These are phyloP conservation scores for Coniochaeta sp. DNA, from an alignment of 2,329 filamentous ascomycete species.

Conservation along the genomic window DNA sequence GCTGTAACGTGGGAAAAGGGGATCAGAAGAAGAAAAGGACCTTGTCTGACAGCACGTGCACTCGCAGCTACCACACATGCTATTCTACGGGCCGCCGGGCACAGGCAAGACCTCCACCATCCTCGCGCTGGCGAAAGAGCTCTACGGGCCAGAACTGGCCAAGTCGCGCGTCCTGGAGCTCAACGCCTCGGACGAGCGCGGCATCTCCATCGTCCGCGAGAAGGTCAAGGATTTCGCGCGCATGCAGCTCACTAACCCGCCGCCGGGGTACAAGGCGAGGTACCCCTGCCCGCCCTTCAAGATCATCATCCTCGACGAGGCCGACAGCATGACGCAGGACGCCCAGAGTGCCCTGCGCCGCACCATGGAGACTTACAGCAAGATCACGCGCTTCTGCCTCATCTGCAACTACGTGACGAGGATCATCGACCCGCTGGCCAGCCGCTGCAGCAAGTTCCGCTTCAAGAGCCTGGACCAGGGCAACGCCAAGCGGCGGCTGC, in stretches of 20 bases:
- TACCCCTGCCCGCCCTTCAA: conserved; percentile 98
- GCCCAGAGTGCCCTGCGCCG: conserved; percentile 86
- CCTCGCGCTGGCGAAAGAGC: conserved; percentile 91
- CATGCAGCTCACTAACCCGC: conserved; percentile 83
- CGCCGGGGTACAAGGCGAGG: conserved; percentile 57
- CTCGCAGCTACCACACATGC: conserved; percentile 83
- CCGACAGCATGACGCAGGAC: conserved; percentile 98
- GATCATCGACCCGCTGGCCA: conserved; percentile 94
- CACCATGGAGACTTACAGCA: conserved; percentile 97
- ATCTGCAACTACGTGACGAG: conserved; percentile 98
- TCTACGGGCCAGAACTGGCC: conserved; percentile 92
- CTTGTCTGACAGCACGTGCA: conserved; percentile 1
- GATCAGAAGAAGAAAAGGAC: background rate
- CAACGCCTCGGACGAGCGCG: conserved; percentile 97
- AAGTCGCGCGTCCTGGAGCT: conserved; percentile 94
- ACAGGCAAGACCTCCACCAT: conserved; percentile 98
- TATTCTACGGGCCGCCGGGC: conserved; percentile 96
- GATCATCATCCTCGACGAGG: conserved; percentile 97
- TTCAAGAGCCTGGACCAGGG: conserved; percentile 93
- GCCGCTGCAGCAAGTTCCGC: conserved; percentile 89
- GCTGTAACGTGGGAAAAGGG: background rate
- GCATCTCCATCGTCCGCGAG: conserved; percentile 92
- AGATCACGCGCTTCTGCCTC: conserved; percentile 93
- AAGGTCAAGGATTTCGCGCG: conserved; percentile 98
- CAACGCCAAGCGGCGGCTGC: conserved; percentile 71